Evolutionary conservation across 306 rosid genomes (phyloP).

Genomic region (Cicer pinnatifidum): DNA sequence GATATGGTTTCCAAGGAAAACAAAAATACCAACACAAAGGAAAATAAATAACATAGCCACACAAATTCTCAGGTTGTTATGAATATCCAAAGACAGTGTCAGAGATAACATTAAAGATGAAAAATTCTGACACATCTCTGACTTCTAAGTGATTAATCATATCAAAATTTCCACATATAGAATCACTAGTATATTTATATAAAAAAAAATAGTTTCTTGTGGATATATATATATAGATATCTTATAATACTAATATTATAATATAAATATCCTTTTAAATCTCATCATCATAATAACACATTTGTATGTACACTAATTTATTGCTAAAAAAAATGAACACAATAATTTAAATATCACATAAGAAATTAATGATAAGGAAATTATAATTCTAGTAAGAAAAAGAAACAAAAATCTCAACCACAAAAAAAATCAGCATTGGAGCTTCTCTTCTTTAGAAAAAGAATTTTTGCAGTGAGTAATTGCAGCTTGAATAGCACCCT

Average conservation of each 20-base stretch:
- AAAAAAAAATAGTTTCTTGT: not conserved
- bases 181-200: conserved; percentile 6
- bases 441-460: conserved; percentile 61
- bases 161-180: conserved; percentile 16
- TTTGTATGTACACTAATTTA: conserved; percentile 26
- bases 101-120: conserved; percentile 27
- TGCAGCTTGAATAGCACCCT: conserved; percentile 96
- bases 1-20: conserved; percentile 37
- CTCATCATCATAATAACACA: conserved; percentile 36
- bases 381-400: conserved; percentile 2
- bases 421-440: conserved; percentile 47
- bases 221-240: not conserved
- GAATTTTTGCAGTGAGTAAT: conserved; percentile 97
- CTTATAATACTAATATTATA: conserved; percentile 6
- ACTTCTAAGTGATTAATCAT: conserved; percentile 1
- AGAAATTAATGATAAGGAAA: conserved; percentile 37
- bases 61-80: not conserved
- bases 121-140: conserved; percentile 21
- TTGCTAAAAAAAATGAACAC: not conserved
- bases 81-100: conserved; percentile 37
- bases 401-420: not conserved
- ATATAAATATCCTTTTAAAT: not conserved
- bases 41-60: conserved; percentile 18
- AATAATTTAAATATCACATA: conserved; percentile 34
- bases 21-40: conserved; percentile 17